Base-by-base conservation (phyloP, 106 monocot species). In the Agapanthus africanus region DNA sequence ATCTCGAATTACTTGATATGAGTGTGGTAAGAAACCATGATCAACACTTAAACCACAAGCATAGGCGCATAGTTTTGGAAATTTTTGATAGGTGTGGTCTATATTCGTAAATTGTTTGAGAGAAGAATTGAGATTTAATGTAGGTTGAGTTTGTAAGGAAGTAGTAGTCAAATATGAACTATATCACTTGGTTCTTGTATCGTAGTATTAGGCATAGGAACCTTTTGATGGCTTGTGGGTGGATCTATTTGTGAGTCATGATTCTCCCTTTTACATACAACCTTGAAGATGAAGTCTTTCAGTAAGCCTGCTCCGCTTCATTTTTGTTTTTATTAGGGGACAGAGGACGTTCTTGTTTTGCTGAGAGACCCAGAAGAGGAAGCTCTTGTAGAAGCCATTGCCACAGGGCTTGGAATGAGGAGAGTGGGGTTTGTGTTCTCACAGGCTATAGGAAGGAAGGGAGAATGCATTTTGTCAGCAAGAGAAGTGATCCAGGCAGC, bases 381-480 rank as follows among this genome's bases (percentile, higher is more conserved):
- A 81, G 75, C 71, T 7, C 63, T 82, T 9, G 97, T 92, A 7
- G 89, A 97, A 32, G 89, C 87, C n/a, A 92, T 97, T 34, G 91
- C 97, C 0, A 56, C 40, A 0, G 97, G 97, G 2, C 77, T 97
- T 41, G 97, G 92, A 42, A 87, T 92, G 97, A 63, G 75, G 15
- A 75, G 87, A 10, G 91, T 97, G 1, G 97, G 97, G 6, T 90
- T 97, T 61, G 73, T 97, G 2, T 97, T 92, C 76, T 82, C 92
- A 4, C 92, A 97, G 72, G 86, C 97, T 0, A 84, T 97, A 7
- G 91, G 88, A 27, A 74, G 83, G 28, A 70, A 62, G 46, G 80
- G 51, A 4, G 89, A 90, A 50, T 92, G 86, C 65, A 97, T 89
- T 8, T 54, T 97, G 80, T 97, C 97, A 15, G 76, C 71, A 26